Evolutionary conservation across 371 early-diverging fungal species (phyloP).

Genomic region (Circinella umbellata): DNA sequence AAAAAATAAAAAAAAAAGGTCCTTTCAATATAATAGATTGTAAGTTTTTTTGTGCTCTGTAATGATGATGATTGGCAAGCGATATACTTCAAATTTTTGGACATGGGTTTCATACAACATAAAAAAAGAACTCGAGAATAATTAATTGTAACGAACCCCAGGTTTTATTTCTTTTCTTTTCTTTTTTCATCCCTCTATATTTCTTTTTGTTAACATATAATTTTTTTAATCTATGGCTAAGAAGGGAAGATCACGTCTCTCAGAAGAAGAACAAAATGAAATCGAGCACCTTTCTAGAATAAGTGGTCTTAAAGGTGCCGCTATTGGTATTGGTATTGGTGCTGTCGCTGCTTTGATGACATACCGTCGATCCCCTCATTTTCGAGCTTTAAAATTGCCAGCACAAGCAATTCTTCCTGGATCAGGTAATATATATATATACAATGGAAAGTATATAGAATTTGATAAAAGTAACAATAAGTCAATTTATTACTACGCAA

Average conservation of each 20-base stretch:
- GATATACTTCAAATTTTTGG: too few species aligned
- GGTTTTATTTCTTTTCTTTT: background rate
- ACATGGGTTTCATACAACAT: too few species aligned
- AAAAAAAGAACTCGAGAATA: too few species aligned
- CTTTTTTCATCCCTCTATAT: background rate
- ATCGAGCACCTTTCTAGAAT: constrained; percentile 23
- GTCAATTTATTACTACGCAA: background rate
- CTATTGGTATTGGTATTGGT: constrained; percentile 47
- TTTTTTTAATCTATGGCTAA: background rate
- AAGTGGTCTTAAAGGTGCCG: constrained; percentile 46
- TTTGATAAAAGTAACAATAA: too few species aligned
- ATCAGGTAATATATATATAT: constrained; percentile 31
- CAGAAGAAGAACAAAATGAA: constrained; percentile 36
- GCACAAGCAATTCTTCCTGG: constrained; percentile 42
- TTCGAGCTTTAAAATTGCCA: constrained; percentile 41
- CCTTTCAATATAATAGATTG: too few species aligned
- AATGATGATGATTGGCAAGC: too few species aligned
- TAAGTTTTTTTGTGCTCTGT: too few species aligned
- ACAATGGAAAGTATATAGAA: background rate
- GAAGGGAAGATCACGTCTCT: constrained; percentile 14
- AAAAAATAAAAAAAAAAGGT: too few species aligned
- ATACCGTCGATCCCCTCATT: constrained; percentile 39
- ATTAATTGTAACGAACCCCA: too few species aligned
- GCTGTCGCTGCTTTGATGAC: constrained; percentile 37
- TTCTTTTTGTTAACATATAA: background rate